phyloP scores from a whole-genome alignment of 23 red algal species.

The Pyropia haitanensis region DNA sequence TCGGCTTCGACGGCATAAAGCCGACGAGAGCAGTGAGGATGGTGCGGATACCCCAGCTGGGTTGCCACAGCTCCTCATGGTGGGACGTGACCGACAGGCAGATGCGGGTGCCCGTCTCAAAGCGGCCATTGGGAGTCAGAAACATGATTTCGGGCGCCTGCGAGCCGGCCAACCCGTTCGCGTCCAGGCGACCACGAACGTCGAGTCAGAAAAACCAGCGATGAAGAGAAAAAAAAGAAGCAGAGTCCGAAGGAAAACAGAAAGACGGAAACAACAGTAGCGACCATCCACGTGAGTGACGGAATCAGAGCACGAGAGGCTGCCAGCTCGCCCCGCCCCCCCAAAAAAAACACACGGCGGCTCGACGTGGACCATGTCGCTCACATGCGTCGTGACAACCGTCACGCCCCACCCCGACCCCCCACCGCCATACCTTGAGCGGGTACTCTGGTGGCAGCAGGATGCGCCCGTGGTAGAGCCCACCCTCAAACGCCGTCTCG shows the following conservation, averaged over 20 bases:
- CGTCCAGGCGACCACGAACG: not conserved
- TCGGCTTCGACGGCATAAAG: constrained; percentile 77
- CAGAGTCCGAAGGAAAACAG: too few species aligned
- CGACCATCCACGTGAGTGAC: too few species aligned
- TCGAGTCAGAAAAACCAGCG: not conserved
- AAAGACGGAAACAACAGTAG: too few species aligned
- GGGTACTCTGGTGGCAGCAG: constrained; percentile 94
- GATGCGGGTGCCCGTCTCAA: constrained; percentile 90
- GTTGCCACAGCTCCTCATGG: constrained; percentile 98
- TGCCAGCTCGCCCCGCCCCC: too few species aligned
- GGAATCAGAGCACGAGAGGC: too few species aligned
- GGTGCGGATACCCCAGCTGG: constrained; percentile 89
- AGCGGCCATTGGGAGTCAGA: constrained; percentile 98
- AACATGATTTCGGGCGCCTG: constrained; percentile 90
- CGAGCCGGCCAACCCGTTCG: too few species aligned
- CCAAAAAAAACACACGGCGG: too few species aligned
- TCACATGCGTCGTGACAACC: too few species aligned
- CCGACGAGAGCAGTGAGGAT: constrained; percentile 91
- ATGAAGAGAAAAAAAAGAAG: not conserved
- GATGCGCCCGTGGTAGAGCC: constrained; percentile 94
- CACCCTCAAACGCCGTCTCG: constrained; percentile 71
- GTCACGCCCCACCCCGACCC: too few species aligned
- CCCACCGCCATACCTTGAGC: constrained; percentile 24
- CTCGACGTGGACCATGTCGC: too few species aligned
- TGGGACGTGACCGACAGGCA: constrained; percentile 85